Base-by-base conservation (phyloP, 1,284 basidiomycete genomes). In the Marasmius oreades region DNA sequence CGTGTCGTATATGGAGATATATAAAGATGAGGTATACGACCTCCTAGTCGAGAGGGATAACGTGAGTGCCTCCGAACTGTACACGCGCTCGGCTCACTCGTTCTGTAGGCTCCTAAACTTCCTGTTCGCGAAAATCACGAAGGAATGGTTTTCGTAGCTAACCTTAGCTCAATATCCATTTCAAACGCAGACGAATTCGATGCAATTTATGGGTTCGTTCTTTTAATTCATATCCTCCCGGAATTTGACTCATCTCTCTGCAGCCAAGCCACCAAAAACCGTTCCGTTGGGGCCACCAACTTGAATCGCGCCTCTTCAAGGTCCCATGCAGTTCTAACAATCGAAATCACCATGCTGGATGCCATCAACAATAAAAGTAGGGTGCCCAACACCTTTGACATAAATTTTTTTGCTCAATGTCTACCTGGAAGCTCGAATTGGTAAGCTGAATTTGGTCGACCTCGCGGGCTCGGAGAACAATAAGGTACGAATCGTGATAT, bases 381-480 rank as follows among this genome's bases (percentile, higher is more conserved):
- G 70, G n/a, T 63, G 22, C 12, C 57, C 36, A 14, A 11, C 16
- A 39, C 50, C 39, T 45, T 24, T 20, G 37, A 31, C 8, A 7
- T 43, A 12, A 51, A 12, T 43, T 20, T 33, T 12, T 28, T 42
- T 12, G 37, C 48, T 28, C 14, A 50, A 52, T 20, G 50, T 31
- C 44, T 28, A 31, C 55, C 42, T 26, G 5, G 14, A 39, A 86
- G 83, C 78, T 45, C 68, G 84, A 46, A 79, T 77, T 0, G 90
- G 91, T 4, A 92, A 90, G 68, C 85, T 93, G 59, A 91, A 92
- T 61, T 78, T 93, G 2, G 89, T 93, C 11, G 92, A 94, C 70
- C 77, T 94, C 16, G 92, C 92, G 12, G 92, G 92, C 11, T 91
- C 88, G 0, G 92, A 94, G 73, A 93, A 93, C 65, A 93, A 93